Percentiles rank a stretch among this genome's conserved stretches.
These are phyloP conservation scores for Pythium vanterpoolii DNA, from an alignment of 352 stramenopile genomes.

Conservation along the genomic window DNA sequence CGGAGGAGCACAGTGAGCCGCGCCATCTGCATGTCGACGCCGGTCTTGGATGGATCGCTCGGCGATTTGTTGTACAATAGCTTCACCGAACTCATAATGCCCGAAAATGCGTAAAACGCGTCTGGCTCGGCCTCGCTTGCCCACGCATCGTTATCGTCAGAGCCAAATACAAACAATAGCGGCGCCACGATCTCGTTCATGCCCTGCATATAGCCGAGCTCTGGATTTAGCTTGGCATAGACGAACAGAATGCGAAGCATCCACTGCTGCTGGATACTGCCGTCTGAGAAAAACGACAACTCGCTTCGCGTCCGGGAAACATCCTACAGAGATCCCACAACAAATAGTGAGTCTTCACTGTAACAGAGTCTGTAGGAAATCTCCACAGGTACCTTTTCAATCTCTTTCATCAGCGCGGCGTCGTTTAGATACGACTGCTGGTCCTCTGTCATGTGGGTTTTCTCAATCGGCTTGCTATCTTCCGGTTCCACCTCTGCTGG, in stretches of 20 bases:
- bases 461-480: conserved; percentile 10
- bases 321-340: conserved; percentile 28
- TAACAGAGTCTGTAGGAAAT: background rate
- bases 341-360: too few relatives aligned
- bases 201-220: conserved; percentile 91
- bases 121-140: conserved; percentile 44
- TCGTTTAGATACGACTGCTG: conserved; percentile 28
- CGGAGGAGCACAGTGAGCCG: conserved; percentile 44
- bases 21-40: conserved; percentile 56
- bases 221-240: conserved; percentile 71
- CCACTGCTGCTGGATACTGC: conserved; percentile 51
- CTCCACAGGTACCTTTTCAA: conserved; percentile 44
- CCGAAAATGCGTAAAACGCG: conserved; percentile 47
- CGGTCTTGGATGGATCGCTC: conserved; percentile 42
- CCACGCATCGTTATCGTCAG: conserved; percentile 35
- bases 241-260: conserved; percentile 76
- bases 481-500: background rate
- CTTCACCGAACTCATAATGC: conserved; percentile 46
- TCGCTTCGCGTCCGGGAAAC: conserved; percentile 57
- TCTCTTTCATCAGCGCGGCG: conserved; percentile 47
- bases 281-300: conserved; percentile 42
- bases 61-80: conserved; percentile 42
- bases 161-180: conserved; percentile 74
- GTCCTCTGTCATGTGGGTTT: background rate
- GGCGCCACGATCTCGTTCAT: conserved; percentile 95